These are phyloP conservation scores for Pseudocercospora cruenta DNA, from an alignment of 2,329 filamentous ascomycete species.

Conservation along the genomic window DNA sequence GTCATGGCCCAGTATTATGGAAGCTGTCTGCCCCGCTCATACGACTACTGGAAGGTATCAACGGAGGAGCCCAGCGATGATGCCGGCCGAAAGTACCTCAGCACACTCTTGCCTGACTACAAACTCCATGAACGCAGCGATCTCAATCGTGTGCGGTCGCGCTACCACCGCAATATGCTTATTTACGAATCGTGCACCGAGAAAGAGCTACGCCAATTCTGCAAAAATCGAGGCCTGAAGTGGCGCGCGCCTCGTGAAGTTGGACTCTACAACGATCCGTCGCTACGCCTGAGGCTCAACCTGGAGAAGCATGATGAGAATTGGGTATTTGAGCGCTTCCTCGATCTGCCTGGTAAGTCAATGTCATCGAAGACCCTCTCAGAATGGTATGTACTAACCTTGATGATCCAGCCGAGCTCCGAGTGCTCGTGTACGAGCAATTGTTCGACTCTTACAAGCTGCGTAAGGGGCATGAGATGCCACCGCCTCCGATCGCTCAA, in stretches of 20 bases:
- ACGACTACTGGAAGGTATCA: too few relatives aligned
- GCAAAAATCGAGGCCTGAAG: neutral
- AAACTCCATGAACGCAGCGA: neutral
- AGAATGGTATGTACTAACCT: too few relatives aligned
- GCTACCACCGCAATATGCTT: neutral
- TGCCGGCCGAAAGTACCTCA: too few relatives aligned
- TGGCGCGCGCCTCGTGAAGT: neutral
- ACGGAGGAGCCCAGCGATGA: too few relatives aligned
- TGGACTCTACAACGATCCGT: neutral
- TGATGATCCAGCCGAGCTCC: neutral
- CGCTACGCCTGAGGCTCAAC: too few relatives aligned
- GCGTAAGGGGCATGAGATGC: neutral
- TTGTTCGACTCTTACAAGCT: neutral
- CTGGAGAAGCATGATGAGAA: neutral
- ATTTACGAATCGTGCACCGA: neutral
- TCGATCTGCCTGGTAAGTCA: neutral
- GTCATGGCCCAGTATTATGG: too few relatives aligned
- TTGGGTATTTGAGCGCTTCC: neutral
- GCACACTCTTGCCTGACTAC: too few relatives aligned
- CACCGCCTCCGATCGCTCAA: neutral
- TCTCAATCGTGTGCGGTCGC: neutral
- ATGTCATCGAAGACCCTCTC: too few relatives aligned
- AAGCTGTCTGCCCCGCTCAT: too few relatives aligned
- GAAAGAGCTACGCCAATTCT: neutral
- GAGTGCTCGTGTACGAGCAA: neutral